Evolutionary conservation across 805 yeast species (phyloP).

Genomic region (Wickerhamiella sergipiensis): DNA sequence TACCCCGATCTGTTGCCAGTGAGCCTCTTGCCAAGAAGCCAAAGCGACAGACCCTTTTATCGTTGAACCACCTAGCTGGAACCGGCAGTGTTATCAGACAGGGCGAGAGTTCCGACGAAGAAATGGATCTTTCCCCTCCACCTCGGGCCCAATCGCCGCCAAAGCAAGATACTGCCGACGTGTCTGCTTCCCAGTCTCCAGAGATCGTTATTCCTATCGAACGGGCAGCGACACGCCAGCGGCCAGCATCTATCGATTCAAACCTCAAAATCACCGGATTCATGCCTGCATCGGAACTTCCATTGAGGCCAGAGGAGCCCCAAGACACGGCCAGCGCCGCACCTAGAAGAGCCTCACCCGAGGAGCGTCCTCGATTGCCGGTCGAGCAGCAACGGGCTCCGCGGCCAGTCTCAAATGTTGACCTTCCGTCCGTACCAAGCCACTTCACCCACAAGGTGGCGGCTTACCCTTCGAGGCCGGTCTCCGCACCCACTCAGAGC

Average conservation of each 20-base stretch:
- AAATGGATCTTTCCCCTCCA: not conserved
- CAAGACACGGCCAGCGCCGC: no score
- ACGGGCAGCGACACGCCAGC: not conserved
- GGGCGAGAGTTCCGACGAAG: conserved; percentile 1
- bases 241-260: not conserved
- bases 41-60: conserved; percentile 5
- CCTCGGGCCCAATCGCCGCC: no score
- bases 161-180: no score
- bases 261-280: not conserved
- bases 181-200: not conserved
- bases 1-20: conserved; percentile 21
- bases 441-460: not conserved
- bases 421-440: not conserved
- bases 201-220: not conserved
- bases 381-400: no score
- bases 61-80: conserved; percentile 11
- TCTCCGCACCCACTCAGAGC: no score
- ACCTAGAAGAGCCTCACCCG: no score
- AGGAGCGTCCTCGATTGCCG: no score
- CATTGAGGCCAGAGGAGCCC: no score
- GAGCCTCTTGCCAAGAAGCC: conserved; percentile 7
- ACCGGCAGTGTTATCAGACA: conserved; percentile 5
- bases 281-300: not conserved
- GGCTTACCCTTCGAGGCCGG: not conserved
- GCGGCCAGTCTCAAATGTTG: no score